A percentile compares a stretch with the other conserved stretches of the same genome.
These are phyloP conservation scores for Alternaria sp. DNA, from an alignment of 2,329 filamentous ascomycete species.

Conservation along the genomic window DNA sequence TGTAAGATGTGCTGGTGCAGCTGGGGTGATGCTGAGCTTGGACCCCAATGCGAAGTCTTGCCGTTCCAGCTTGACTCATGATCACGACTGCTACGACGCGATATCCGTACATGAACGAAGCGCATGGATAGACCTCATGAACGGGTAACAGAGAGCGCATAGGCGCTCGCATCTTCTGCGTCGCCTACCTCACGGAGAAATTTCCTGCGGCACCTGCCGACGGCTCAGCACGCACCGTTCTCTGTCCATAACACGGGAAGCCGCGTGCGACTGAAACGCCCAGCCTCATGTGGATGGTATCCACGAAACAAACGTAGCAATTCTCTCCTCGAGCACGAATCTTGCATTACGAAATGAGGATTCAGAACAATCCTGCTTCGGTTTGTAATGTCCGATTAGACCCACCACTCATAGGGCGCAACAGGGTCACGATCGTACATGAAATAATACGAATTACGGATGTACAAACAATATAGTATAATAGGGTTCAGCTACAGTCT, in stretches of 20 bases:
- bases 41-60: not conserved
- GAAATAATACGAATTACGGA: too few relatives aligned
- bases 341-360: not conserved
- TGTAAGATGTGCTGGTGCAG: not conserved
- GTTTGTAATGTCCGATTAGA: not conserved
- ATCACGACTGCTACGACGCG: not conserved
- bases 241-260: not conserved
- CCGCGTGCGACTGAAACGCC: not conserved
- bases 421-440: not conserved
- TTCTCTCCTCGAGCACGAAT: not conserved
- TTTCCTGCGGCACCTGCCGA: not conserved
- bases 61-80: too few relatives aligned
- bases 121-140: not conserved
- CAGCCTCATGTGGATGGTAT: not conserved
- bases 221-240: not conserved
- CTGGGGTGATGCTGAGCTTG: not conserved
- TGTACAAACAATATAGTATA: not conserved
- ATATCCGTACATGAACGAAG: not conserved
- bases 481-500: not conserved
- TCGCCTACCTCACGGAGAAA: not conserved
- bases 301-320: not conserved
- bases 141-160: not conserved
- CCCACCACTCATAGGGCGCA: not conserved
- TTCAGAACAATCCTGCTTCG: not conserved
- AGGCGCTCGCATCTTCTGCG: not conserved